A percentile compares a stretch with the other conserved stretches of the same genome.
Conservation (phyloP, 352 stramenopile genomes). For the Albugo laibachii region DNA sequence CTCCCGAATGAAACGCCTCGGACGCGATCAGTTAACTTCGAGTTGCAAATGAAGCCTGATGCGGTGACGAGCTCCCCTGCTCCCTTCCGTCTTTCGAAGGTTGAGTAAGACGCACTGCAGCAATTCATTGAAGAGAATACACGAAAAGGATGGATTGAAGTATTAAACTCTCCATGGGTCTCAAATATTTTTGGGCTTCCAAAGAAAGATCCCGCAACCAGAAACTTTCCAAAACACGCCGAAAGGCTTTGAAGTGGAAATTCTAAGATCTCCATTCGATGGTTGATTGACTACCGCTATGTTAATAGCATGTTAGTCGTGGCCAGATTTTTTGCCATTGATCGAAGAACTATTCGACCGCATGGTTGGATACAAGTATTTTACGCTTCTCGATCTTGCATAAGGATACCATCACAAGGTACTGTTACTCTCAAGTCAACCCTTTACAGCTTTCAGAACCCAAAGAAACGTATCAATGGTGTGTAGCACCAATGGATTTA, state of each 20-base stretch:
- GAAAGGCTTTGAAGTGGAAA: conserved; percentile 6
- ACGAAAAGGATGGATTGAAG: conserved; percentile 8
- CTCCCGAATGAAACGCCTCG: conserved; percentile 4
- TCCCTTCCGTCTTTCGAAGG: conserved; percentile 7
- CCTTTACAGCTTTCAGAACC: conserved; percentile 1
- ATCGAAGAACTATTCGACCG: conserved; percentile 12
- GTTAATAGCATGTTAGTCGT: conserved; percentile 7
- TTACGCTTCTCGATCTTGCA: conserved; percentile 2
- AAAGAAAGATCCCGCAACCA: conserved; percentile 10
- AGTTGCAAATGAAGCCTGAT: conserved; percentile 7
- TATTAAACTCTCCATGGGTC: conserved; percentile 7
- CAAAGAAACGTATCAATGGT: background rate
- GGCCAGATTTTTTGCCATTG: conserved; percentile 6
- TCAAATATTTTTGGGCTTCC: conserved; percentile 12
- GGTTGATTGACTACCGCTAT: conserved; percentile 7
- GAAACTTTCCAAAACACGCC: conserved; percentile 1
- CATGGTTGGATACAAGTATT: conserved; percentile 4
- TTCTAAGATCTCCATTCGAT: conserved; percentile 2
- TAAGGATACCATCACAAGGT: conserved; percentile 6
- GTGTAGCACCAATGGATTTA: conserved; percentile 2
- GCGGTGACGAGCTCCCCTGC: conserved; percentile 1
- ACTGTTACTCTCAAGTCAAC: conserved; percentile 1
- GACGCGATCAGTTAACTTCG: conserved; percentile 4
- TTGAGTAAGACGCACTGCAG: conserved; percentile 2
- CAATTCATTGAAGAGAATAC: conserved; percentile 4